These are phyloP conservation scores for Penicillium robsamsonii DNA, from an alignment of 495 filamentous ascomycete genomes.

Conservation along the genomic window DNA sequence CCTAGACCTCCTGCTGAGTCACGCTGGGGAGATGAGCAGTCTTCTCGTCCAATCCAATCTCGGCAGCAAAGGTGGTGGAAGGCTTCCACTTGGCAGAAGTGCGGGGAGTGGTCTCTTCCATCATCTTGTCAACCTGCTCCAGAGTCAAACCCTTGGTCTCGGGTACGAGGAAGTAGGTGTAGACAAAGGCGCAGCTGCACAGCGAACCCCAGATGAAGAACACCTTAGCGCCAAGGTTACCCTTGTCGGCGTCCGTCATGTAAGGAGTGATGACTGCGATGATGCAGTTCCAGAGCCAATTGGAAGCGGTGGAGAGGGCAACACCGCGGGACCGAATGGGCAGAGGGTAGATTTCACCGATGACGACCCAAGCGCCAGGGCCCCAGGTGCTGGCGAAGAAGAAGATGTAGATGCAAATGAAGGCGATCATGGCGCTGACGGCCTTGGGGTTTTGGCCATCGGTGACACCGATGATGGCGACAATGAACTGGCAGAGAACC, in stretches of 20 bases:
- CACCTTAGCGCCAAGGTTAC: constrained; percentile 72
- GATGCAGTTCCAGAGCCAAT: constrained; percentile 85
- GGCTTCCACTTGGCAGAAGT: constrained; percentile 76
- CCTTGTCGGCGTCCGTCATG: constrained; percentile 63
- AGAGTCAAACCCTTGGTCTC: constrained; percentile 87
- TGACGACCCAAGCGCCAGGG: constrained; percentile 73
- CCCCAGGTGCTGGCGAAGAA: constrained; percentile 82
- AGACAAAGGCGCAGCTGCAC: constrained; percentile 62
- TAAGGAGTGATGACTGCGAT: constrained; percentile 77
- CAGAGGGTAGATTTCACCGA: constrained; percentile 84
- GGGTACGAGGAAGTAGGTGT: constrained; percentile 77
- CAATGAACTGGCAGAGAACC: constrained; percentile 82
- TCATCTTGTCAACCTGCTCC: constrained; percentile 87
- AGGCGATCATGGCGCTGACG: constrained; percentile 68
- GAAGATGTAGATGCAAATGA: constrained; percentile 72
- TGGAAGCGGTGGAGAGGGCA: constrained; percentile 75
- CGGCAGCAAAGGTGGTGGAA: constrained; percentile 65
- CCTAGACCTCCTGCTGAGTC: constrained; percentile 36
- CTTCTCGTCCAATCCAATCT: constrained; percentile 57
- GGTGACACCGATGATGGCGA: constrained; percentile 70
- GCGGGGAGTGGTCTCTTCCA: constrained; percentile 78
- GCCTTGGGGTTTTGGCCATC: constrained; percentile 49
- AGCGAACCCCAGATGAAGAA: constrained; percentile 85
- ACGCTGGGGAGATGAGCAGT: constrained; percentile 34
- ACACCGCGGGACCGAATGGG: constrained; percentile 80